phyloP scores from a whole-genome alignment of 148 eudicot genomes.

The Rhododendron simsii region DNA sequence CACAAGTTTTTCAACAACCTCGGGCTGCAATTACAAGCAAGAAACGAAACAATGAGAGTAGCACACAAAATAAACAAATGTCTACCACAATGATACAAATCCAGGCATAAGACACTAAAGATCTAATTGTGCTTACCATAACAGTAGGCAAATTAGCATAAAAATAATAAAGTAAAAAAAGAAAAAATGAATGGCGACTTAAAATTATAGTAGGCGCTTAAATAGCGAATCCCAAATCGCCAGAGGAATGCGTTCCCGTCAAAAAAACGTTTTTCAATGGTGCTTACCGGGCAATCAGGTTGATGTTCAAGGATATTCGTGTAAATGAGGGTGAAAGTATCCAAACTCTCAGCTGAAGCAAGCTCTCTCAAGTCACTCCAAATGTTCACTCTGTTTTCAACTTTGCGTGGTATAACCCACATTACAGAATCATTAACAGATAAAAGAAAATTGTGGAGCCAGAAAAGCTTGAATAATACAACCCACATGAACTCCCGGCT shows the following conservation, averaged over 20 bases:
- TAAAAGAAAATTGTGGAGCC: too few relatives aligned
- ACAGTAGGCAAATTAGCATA: too few relatives aligned
- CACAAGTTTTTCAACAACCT: conserved; percentile 88
- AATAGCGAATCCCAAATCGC: not conserved
- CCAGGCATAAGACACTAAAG: too few relatives aligned
- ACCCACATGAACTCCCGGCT: too few relatives aligned
- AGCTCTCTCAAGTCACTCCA: conserved; percentile 85
- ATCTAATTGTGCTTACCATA: too few relatives aligned
- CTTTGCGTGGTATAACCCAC: conserved; percentile 57
- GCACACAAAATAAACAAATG: not conserved
- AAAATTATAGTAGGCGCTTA: not conserved
- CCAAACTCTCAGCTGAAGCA: conserved; percentile 96
- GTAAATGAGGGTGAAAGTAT: conserved; percentile 91
- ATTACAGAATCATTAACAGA: not conserved
- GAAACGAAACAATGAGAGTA: not conserved
- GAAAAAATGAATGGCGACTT: not conserved
- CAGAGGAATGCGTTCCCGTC: not conserved
- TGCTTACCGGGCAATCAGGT: conserved; percentile 95
- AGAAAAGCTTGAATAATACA: too few relatives aligned
- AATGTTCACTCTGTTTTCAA: conserved; percentile 76
- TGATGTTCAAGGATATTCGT: conserved; percentile 93
- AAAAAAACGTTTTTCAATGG: not conserved
- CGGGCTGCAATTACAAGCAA: conserved; percentile 51
- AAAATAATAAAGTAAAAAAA: too few relatives aligned
- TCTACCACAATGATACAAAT: too few relatives aligned